Base-by-base conservation (phyloP, 192 early-diverging fungal species). In the Coemansia sp. region DNA sequence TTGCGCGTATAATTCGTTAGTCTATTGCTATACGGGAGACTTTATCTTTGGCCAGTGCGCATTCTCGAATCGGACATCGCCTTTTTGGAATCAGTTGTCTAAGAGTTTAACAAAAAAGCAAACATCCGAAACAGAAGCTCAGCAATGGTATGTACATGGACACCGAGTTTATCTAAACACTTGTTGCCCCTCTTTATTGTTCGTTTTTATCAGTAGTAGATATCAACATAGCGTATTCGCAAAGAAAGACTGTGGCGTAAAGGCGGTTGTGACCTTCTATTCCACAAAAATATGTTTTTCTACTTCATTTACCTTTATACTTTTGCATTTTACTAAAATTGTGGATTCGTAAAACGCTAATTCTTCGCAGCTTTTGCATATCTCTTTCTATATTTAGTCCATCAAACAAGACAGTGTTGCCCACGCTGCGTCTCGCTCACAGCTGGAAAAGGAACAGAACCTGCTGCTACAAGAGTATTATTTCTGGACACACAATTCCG, bases 401-500 rank as follows among this genome's bases (percentile, higher is more conserved):
- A 4, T 30, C 52, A 55, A 55, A 23, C 52, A 55, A 30, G 52
- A 55, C 52, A 55, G 52, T 13, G 51, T 25, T 53, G 30, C 5
- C 29, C 26, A n/a, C 29, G 28, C 52, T 55, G 29, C 52, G 33
- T 23, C 58, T 58, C 65, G 59, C 29, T 23, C 34, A 15, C 73
- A 66, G 21, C 59, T 76, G 31, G 68, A 67, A 49, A 56, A 52
- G 31, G 61, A 58, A 58, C 74, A 60, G 43, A 42, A 35, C 21
- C 13, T 37, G 51, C 46, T 76, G 13, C 34, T 76, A 56, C 64
- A 49, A 15, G 74, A 76, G 40, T 63, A 70, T 42, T 71, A 70
- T 42, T 71, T 70, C 59, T 76, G 74, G 74, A 56, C 68, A 8
- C 51, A 62, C 34, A 60, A 53, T 6, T 51, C 55, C 13, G 49